Base-by-base conservation (phyloP, 192 early-diverging fungal genomes). In the Podila epigama region DNA sequence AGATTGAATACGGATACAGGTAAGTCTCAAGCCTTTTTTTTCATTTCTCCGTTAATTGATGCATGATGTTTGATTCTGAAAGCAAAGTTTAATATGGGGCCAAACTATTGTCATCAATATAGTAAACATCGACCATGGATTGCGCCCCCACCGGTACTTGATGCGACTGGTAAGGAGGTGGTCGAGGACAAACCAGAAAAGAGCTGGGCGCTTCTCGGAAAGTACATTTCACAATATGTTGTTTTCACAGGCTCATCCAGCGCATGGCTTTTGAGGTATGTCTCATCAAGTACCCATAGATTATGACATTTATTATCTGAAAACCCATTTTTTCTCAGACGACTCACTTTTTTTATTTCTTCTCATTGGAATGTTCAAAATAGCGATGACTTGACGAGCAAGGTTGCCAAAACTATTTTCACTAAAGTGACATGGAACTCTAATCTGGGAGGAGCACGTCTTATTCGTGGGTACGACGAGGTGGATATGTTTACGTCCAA, bases 1-100 rank as follows among this genome's bases (percentile, higher is more conserved):
- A 96, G 79, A 83, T 95, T 32, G 93, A 96, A 82, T 84, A 89
- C 40, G 94, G 94, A 31, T 95, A 93, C 69, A 81, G 79, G 88
- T 75, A 75, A 57, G 69, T 12, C 8, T 2, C 0, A 16, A 50
- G 50, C 11, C 27, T 33, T 27, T 3, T 18, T 5, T 16, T 12
- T 18, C 25, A 29, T 31, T 4, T 20, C 51, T 20, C 9, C 36
- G 31, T 58, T 12, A 58, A 2, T 39, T 20, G 12, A 5, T 1
- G 33, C 20, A 15, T 52, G 33, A 7, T n/a, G 16, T 50, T 34
- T 28, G 10, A 3, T 42, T 32, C 33, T 55, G 20, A 9, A 8
- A 27, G 18, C 51, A 7, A 39, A 53, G 11, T 27, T 28, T 44
- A 60, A 36, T 25, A 28, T 42, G 15, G 29, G 18, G 22, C 22